Conservation (phyloP, 164 flowering plant genomes). For the Paratinospora sagittata region DNA sequence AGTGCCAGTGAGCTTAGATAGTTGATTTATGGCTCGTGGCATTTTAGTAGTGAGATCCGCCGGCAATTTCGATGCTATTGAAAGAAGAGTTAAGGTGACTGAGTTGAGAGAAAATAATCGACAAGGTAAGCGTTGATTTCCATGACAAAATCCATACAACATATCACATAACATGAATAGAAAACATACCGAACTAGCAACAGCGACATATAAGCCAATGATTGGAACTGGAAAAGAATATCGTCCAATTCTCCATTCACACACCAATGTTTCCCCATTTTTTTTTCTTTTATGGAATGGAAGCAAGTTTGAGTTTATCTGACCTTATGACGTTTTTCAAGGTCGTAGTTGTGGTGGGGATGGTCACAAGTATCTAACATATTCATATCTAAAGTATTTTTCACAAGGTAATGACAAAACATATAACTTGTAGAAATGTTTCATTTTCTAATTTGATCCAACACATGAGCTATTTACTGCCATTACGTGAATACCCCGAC, state of each 20-base stretch:
- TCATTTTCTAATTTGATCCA: too few relatives aligned
- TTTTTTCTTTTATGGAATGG: too few relatives aligned
- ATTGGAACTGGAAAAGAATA: background rate
- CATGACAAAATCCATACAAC: background rate
- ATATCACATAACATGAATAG: background rate
- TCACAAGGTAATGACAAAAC: too few relatives aligned
- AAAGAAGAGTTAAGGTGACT: conserved; percentile 10
- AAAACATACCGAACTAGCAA: background rate
- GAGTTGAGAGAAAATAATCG: conserved; percentile 8
- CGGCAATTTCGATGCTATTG: conserved; percentile 10
- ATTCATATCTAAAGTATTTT: too few relatives aligned
- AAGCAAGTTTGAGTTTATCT: too few relatives aligned
- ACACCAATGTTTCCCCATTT: background rate
- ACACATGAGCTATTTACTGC: too few relatives aligned
- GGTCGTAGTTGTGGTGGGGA: too few relatives aligned
- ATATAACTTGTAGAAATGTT: too few relatives aligned
- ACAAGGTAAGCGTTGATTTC: conserved; percentile 15
- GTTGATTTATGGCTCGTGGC: conserved; percentile 8
- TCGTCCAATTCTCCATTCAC: background rate
- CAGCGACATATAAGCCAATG: background rate
- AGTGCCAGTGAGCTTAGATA: conserved; percentile 14
- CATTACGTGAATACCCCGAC: too few relatives aligned
- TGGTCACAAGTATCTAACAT: too few relatives aligned
- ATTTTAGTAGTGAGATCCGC: conserved; percentile 14
- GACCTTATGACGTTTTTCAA: too few relatives aligned